Conservation (phyloP, 2,329 filamentous ascomycete genomes). For the Mycosphaerella arachidis region DNA sequence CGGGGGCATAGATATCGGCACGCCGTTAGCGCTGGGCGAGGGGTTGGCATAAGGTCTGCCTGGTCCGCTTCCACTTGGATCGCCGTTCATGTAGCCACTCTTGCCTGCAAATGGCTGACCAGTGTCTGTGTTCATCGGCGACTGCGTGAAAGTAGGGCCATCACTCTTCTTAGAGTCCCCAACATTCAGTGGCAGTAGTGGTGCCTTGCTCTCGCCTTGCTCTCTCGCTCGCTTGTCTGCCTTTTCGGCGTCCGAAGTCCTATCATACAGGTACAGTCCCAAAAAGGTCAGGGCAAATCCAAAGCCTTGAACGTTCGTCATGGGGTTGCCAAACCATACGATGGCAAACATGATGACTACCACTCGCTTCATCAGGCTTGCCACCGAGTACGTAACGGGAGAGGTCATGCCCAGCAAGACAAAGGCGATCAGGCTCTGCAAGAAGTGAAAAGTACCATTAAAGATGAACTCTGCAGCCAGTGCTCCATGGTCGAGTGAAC, state of each 20-base stretch:
- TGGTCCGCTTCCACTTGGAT: constrained; percentile 18
- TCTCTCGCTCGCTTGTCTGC: constrained; percentile 71
- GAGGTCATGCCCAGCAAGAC: constrained; percentile 87
- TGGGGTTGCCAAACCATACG: constrained; percentile 90
- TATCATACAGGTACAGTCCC: constrained; percentile 91
- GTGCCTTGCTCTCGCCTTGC: constrained; percentile 56
- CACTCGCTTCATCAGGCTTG: constrained; percentile 91
- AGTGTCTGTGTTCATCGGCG: constrained; percentile 15
- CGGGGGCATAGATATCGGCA: constrained; percentile 53
- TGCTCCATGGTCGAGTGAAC: constrained; percentile 60
- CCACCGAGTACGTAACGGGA: constrained; percentile 94
- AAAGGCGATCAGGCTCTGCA: constrained; percentile 93
- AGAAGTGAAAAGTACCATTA: constrained; percentile 95
- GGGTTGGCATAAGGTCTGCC: constrained; percentile 18
- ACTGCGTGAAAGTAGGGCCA: constrained; percentile 26
- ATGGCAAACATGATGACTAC: constrained; percentile 95
- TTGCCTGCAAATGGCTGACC: constrained; percentile 19
- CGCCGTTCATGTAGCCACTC: constrained; percentile 31
- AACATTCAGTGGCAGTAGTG: constrained; percentile 61
- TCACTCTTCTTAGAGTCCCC: constrained; percentile 32
- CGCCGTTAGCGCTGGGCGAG: constrained; percentile 15
- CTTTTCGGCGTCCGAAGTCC: constrained; percentile 81
- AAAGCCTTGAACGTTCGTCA: constrained; percentile 73
- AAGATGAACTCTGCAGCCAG: constrained; percentile 82
- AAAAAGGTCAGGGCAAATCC: constrained; percentile 87